Evolutionary conservation across 1,284 basidiomycete species (phyloP).

Genomic region (Porphyrellus sp.): DNA sequence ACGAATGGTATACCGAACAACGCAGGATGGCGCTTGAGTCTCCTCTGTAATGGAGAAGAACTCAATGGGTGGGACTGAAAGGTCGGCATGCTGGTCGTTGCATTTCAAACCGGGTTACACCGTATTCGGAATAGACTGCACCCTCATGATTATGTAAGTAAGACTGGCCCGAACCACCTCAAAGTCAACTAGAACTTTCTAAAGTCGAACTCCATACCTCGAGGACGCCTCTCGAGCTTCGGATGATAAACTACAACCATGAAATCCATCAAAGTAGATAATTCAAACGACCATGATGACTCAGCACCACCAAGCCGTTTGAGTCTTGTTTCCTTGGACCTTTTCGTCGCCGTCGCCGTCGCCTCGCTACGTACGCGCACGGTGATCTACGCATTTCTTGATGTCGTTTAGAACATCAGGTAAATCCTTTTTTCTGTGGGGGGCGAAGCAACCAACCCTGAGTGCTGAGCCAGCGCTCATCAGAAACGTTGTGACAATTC

Average conservation of each 20-base stretch:
- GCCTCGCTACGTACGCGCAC: not conserved
- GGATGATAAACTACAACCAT: not conserved
- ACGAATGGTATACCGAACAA: constrained; percentile 89
- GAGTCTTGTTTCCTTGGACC: not conserved
- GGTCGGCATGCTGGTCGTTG: constrained; percentile 60
- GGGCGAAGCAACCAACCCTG: too few species aligned
- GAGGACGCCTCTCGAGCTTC: not conserved
- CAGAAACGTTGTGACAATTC: not conserved
- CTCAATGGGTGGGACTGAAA: constrained; percentile 59
- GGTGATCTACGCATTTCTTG: not conserved
- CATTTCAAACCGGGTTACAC: too few species aligned
- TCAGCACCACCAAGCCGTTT: too few species aligned
- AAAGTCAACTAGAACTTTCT: too few species aligned
- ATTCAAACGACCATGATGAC: too few species aligned
- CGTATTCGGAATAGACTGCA: constrained; percentile 9
- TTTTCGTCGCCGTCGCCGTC: not conserved
- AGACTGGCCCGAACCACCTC: not conserved
- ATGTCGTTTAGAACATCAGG: not conserved
- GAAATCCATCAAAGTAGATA: too few species aligned
- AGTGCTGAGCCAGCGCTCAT: too few species aligned
- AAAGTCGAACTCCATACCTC: not conserved
- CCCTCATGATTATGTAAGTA: constrained; percentile 11
- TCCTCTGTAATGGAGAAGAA: constrained; percentile 42
- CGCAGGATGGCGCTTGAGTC: constrained; percentile 56
- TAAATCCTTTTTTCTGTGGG: not conserved